These are phyloP conservation scores for Candida takata DNA, from an alignment of 805 yeast genomes.

Conservation along the genomic window DNA sequence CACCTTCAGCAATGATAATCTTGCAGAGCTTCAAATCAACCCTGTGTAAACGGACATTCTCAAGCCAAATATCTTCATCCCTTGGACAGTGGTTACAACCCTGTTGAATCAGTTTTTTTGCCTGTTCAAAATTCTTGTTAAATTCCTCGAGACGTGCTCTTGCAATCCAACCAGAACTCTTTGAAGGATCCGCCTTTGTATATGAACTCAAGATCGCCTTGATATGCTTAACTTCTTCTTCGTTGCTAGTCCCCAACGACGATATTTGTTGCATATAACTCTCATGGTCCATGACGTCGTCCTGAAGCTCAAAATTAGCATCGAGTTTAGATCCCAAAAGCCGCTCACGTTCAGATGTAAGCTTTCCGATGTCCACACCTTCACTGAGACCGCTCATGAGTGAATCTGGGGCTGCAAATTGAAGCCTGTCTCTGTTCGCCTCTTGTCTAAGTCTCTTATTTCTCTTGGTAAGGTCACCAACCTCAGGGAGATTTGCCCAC, in stretches of 20 bases:
- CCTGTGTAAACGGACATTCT: conserved; percentile 57
- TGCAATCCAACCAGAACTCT: conserved; percentile 80
- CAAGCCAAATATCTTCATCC: conserved; percentile 77
- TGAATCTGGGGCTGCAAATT: conserved; percentile 79
- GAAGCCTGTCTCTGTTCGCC: conserved; percentile 56
- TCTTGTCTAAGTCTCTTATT: conserved; percentile 67
- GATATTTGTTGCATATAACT: conserved; percentile 35
- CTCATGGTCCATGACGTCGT: conserved; percentile 15
- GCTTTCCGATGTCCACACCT: conserved; percentile 38
- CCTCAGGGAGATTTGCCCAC: conserved; percentile 84
- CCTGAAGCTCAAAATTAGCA: conserved; percentile 20
- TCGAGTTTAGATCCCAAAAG: conserved; percentile 51
- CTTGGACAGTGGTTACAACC: conserved; percentile 68
- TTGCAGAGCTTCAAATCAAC: conserved; percentile 40
- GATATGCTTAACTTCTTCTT: conserved; percentile 54
- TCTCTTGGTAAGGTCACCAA: conserved; percentile 74
- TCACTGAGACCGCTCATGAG: conserved; percentile 36
- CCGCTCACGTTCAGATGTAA: conserved; percentile 59
- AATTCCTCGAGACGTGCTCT: conserved; percentile 73
- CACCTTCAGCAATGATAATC: conserved; percentile 57
- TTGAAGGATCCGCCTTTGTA: conserved; percentile 63
- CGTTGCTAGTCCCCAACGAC: conserved; percentile 7
- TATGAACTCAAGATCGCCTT: conserved; percentile 58
- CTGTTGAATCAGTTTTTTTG: conserved; percentile 56
- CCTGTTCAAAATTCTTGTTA: conserved; percentile 47